Base-by-base conservation (phyloP, 202 grass and related monocot species). In the Sporobolus alterniflorus region DNA sequence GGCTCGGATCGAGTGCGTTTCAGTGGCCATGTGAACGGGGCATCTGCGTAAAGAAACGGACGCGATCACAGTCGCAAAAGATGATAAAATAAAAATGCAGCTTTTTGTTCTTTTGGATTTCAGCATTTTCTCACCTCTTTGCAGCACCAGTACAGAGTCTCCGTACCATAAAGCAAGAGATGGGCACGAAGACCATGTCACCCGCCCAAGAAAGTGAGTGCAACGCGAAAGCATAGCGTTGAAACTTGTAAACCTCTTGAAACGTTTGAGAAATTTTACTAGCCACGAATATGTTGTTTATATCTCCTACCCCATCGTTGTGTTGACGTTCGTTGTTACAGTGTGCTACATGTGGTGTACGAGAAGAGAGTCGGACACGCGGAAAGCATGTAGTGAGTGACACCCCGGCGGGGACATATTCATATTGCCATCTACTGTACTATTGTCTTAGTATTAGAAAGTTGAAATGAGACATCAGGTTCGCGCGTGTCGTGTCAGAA, bases 91-190 rank as follows among this genome's bases (percentile, higher is more conserved):
- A 1, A 57, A 48, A 69, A 61, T 49, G 62, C 51, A 24, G 7
- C 9, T 69, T 79, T 79, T 86, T 73, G 26, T 74, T 56, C 21
- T 28, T 48, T 85, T 7, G 20, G 36, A 56, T 59, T n/a, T 47
- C 17, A 59, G 49, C 69, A 36, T 68, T 66, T 60, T 17, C 9
- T 36, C 6, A 47, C 12, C 2, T 66, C 48, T 80, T 67, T 80
- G 49, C 69, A 60, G 47, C 21, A 25, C 13, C 39, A 11, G 1
- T 3, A 3, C 3, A 73, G 74, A 60, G 57, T 34, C 64, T 16
- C 72, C 28, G 74, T 46, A 20, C 49, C 34, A 29, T 51, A 73
- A 64, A 79, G 75, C 34, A 54, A 20, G 15, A 56, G 11, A 29
- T 26, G 36, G 31, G 26, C 44, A 50, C 34, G 33, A 50, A 51